Percentiles rank a stretch among this genome's conserved stretches.
phyloP scores from a whole-genome alignment of 345 rosid species.

The Mallotus nudiflorus region DNA sequence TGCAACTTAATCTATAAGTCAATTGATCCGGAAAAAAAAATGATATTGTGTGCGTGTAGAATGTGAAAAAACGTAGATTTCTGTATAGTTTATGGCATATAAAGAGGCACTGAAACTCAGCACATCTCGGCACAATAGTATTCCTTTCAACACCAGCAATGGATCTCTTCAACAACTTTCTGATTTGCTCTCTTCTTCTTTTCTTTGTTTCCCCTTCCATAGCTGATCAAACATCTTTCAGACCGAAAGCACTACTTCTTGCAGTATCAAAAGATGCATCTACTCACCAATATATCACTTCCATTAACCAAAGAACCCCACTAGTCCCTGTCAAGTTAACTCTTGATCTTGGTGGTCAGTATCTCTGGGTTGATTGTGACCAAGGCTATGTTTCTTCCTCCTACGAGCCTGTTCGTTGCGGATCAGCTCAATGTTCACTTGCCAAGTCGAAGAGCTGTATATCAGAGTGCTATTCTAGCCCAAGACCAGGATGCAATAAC shows the following conservation, averaged over 20 bases:
- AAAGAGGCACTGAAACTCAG: background rate
- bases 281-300: constrained; percentile 3
- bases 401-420: constrained; percentile 8
- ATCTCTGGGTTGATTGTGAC: constrained; percentile 23
- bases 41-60: too few species aligned
- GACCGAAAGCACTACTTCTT: constrained; percentile 22
- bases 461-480: background rate
- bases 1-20: too few species aligned
- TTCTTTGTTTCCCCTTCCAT: background rate
- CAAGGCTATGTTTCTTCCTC: constrained; percentile 14
- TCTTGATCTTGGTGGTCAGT: constrained; percentile 23
- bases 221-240: background rate
- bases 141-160: background rate
- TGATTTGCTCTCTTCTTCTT: background rate
- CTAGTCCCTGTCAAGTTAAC: constrained; percentile 14
- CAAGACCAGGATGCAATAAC: constrained; percentile 8
- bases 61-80: too few species aligned
- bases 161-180: background rate
- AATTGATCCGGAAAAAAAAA: too few species aligned
- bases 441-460: background rate
- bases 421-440: constrained; percentile 19
- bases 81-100: too few species aligned
- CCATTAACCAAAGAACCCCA: constrained; percentile 23
- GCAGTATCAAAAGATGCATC: constrained; percentile 7
- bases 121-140: background rate